Percentiles rank a stretch among this genome's conserved stretches.
Conservation (phyloP, 163 green algal species). For the Chloromonas sp. region DNA sequence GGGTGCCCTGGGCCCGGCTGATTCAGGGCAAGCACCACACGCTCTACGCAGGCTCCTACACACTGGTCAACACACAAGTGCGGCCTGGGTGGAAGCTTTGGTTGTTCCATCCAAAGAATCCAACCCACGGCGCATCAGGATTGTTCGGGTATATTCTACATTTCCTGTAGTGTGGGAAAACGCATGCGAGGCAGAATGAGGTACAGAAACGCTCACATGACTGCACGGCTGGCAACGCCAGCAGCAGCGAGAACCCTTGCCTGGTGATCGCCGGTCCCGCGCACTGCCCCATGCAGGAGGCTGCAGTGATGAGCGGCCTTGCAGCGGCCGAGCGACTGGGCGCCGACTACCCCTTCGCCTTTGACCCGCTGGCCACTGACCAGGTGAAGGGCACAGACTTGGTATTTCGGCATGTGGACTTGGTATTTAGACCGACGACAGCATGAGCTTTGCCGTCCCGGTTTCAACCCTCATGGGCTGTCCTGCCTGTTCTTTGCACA, state of each 20-base stretch:
- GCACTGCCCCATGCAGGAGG: conserved; percentile 40
- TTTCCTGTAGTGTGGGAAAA: too few species aligned
- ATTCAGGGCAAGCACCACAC: conserved; percentile 50
- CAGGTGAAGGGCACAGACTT: conserved; percentile 17
- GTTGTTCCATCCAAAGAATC: too few species aligned
- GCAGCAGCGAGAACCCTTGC: too few species aligned
- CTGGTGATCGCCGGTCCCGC: too few species aligned
- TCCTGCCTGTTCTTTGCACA: too few species aligned
- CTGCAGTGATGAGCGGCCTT: conserved; percentile 63
- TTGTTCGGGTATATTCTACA: too few species aligned
- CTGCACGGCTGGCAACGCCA: too few species aligned
- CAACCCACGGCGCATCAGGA: too few species aligned
- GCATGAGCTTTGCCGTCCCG: background rate
- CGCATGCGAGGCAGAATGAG: too few species aligned
- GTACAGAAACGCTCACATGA: too few species aligned
- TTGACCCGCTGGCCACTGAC: conserved; percentile 44
- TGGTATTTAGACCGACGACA: background rate
- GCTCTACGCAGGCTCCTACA: conserved; percentile 52
- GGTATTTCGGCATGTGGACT: background rate
- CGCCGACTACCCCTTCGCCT: conserved; percentile 55
- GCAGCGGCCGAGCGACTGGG: conserved; percentile 57
- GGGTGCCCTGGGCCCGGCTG: conserved; percentile 50
- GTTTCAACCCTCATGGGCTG: background rate
- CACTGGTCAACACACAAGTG: conserved; percentile 44
- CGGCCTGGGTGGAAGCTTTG: background rate